Evolutionary conservation across 345 rosid genomes (phyloP).

Genomic region (Litchi chinensis): DNA sequence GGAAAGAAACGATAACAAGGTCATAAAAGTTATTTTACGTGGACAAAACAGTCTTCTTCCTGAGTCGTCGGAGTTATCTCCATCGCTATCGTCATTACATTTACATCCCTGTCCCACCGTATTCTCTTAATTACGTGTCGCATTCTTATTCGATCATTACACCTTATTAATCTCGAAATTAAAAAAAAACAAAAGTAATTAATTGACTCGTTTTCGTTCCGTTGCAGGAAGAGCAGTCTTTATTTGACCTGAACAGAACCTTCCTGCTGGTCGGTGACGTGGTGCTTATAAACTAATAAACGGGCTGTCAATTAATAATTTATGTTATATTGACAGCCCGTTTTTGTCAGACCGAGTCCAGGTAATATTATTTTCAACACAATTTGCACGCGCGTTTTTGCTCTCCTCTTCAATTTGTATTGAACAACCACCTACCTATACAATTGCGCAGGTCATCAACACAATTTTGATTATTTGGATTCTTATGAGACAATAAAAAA

Average conservation of each 20-base stretch:
- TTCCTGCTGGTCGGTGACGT: slow-evolving; percentile 23
- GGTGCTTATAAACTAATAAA: neutral
- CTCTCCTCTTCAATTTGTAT: neutral
- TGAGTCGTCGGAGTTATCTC: neutral
- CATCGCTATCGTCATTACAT: neutral
- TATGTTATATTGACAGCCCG: slow-evolving; percentile 29
- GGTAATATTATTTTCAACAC: neutral
- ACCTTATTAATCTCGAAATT: neutral
- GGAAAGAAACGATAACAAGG: neutral
- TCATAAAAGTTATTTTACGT: neutral
- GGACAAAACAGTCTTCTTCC: neutral
- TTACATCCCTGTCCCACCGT: too few relatives aligned
- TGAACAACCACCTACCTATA: too few relatives aligned
- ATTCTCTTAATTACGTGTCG: neutral
- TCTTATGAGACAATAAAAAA: slow-evolving; percentile 29
- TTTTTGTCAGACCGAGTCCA: slow-evolving; percentile 18
- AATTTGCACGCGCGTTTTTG: neutral
- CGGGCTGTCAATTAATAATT: slow-evolving; percentile 31
- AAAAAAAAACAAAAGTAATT: neutral
- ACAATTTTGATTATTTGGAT: slow-evolving; percentile 6
- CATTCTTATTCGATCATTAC: neutral
- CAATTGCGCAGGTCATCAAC: slow-evolving; percentile 21
- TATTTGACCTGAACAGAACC: neutral
- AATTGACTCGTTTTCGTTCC: neutral
- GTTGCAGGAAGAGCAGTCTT: neutral